Evolutionary conservation across 495 filamentous ascomycete species (phyloP).

Genomic region (Cryomyces minteri): DNA sequence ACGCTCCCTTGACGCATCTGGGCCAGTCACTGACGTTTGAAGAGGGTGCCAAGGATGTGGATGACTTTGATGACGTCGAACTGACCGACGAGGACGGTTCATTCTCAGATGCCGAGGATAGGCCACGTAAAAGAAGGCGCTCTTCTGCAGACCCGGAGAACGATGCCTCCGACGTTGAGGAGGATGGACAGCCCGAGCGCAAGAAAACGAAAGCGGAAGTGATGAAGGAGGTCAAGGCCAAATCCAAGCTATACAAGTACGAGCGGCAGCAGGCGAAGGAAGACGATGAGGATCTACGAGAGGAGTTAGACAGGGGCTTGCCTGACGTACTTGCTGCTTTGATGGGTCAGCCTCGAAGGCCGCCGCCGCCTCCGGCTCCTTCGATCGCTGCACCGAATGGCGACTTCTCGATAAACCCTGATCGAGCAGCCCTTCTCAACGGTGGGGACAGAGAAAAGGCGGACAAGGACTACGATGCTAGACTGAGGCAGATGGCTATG

Average conservation of each 20-base stretch:
- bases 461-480: conserved; percentile 71
- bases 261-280: conserved; percentile 87
- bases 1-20: conserved; percentile 61
- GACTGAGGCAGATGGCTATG: conserved; percentile 59
- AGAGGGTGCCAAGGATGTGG: conserved; percentile 28
- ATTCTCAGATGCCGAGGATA: conserved; percentile 15
- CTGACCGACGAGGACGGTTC: conserved; percentile 29
- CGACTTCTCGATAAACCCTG: conserved; percentile 32
- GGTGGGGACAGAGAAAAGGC: conserved; percentile 37
- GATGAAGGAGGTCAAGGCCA: conserved; percentile 93
- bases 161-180: conserved; percentile 19
- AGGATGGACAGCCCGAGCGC: conserved; percentile 38
- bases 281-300: conserved; percentile 79
- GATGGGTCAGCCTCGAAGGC: conserved; percentile 24
- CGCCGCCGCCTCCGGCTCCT: conserved; percentile 17
- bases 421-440: conserved; percentile 36
- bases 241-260: conserved; percentile 87
- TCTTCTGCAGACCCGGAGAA: conserved; percentile 24
- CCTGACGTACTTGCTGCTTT: conserved; percentile 63
- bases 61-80: conserved; percentile 59
- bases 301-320: conserved; percentile 60
- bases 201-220: conserved; percentile 92
- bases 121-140: conserved; percentile 41
- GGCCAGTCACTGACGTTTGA: conserved; percentile 52
- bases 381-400: neutral